Conservation (phyloP, 2,329 filamentous ascomycete genomes). For the Trichoderma sp. region DNA sequence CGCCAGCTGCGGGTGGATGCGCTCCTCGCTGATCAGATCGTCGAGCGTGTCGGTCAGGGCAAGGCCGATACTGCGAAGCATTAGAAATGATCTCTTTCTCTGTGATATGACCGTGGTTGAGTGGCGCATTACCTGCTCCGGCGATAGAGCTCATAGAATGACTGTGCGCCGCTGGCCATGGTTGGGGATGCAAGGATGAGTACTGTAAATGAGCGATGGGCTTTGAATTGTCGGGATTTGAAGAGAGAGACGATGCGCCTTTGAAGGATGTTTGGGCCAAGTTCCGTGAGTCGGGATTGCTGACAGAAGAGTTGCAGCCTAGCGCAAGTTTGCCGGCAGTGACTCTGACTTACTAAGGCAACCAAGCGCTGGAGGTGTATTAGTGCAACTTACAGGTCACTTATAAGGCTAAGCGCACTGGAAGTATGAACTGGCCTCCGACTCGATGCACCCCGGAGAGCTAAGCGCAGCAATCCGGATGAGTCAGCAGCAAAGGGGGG, state of each 20-base stretch:
- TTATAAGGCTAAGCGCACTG: background rate
- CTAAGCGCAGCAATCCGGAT: slow-evolving; percentile 19
- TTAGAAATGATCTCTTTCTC: background rate
- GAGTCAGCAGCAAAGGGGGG: slow-evolving; percentile 26
- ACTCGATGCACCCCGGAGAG: background rate
- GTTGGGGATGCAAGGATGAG: slow-evolving; percentile 11
- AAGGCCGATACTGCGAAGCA: slow-evolving; percentile 71
- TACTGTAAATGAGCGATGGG: background rate
- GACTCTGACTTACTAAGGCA: background rate
- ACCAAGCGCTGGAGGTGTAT: background rate
- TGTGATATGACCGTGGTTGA: slow-evolving; percentile 31
- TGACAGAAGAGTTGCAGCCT: background rate
- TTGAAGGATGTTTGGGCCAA: background rate
- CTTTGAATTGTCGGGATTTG: background rate
- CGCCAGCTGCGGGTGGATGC: slow-evolving; percentile 95
- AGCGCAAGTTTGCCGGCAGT: background rate
- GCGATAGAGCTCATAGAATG: slow-evolving; percentile 93
- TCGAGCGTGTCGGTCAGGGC: slow-evolving; percentile 96
- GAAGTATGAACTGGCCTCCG: slow-evolving; percentile 6
- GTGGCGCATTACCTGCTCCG: slow-evolving; percentile 73
- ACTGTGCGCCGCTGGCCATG: slow-evolving; percentile 53
- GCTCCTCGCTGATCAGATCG: slow-evolving; percentile 88
- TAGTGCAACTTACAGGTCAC: background rate
- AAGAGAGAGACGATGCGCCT: background rate
- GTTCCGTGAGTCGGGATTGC: background rate